These are phyloP conservation scores for Erigeron canadensis DNA, from an alignment of 129 eudicot species.

Conservation along the genomic window DNA sequence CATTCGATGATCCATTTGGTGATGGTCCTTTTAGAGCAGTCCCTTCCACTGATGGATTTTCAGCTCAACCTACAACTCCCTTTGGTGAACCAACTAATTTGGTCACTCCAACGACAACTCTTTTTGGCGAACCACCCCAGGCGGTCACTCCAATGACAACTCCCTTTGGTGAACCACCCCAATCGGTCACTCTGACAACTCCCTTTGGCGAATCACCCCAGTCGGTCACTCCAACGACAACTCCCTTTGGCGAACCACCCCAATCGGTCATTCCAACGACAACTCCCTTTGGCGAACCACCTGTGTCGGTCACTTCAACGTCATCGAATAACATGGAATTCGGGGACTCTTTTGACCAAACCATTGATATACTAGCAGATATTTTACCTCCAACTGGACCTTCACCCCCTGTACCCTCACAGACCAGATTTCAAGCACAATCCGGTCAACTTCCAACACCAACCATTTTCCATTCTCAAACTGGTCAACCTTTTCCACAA, in stretches of 20 bases:
- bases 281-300: conserved; percentile 34
- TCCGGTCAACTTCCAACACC: conserved; percentile 21
- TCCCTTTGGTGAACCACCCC: conserved; percentile 21
- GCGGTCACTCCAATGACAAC: not conserved
- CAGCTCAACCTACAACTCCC: conserved; percentile 30
- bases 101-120: conserved; percentile 11
- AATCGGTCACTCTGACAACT: not conserved
- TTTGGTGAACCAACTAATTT: not conserved
- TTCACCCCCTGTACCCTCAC: conserved; percentile 20
- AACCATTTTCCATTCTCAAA: conserved; percentile 25
- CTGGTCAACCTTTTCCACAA: conserved; percentile 16
- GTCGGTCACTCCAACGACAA: not conserved
- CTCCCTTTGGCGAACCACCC: not conserved
- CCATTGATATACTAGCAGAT: conserved; percentile 80
- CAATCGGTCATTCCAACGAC: conserved; percentile 29
- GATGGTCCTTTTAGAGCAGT: conserved; percentile 40
- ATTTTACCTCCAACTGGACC: conserved; percentile 84
- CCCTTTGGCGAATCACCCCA: not conserved
- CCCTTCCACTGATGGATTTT: conserved; percentile 9
- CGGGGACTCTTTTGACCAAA: conserved; percentile 41
- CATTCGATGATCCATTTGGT: conserved; percentile 92
- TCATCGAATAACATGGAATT: conserved; percentile 35
- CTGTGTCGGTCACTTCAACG: conserved; percentile 28
- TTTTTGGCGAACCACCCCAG: not conserved
- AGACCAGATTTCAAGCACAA: conserved; percentile 33